These are phyloP conservation scores for Fusarium newnesense DNA, from an alignment of 2,329 filamentous ascomycete species.

Conservation along the genomic window DNA sequence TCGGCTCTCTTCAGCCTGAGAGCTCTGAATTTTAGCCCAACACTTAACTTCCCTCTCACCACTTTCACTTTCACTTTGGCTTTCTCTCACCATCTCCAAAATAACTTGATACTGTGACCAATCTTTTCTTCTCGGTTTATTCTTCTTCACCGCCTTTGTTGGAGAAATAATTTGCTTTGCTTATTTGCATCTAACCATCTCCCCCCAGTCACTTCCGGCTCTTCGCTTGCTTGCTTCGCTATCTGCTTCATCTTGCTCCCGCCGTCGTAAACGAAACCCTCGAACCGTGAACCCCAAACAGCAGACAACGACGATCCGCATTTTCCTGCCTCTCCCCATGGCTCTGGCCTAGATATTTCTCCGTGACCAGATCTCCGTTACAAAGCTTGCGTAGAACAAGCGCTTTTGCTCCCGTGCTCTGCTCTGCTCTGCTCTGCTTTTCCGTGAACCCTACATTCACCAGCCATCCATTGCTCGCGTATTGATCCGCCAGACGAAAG, in stretches of 20 bases:
- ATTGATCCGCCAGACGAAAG: slow-evolving; percentile 8
- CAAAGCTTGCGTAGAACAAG: slow-evolving; percentile 36
- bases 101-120: slow-evolving; percentile 25
- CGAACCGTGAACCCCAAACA: slow-evolving; percentile 17
- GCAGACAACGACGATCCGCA: slow-evolving; percentile 11
- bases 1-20: slow-evolving; percentile 35
- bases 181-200: slow-evolving; percentile 1
- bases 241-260: slow-evolving; percentile 15
- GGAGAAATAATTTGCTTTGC: slow-evolving; percentile 8
- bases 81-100: slow-evolving; percentile 2
- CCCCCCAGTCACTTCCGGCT: neutral
- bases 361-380: slow-evolving; percentile 22
- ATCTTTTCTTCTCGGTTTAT: slow-evolving; percentile 7
- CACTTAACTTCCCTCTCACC: slow-evolving; percentile 28
- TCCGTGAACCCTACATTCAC: slow-evolving; percentile 18
- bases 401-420: slow-evolving; percentile 24
- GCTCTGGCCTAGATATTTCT: slow-evolving; percentile 24
- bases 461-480: slow-evolving; percentile 19
- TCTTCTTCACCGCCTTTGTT: slow-evolving; percentile 16
- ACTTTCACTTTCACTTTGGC: slow-evolving; percentile 17
- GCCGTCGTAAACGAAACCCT: slow-evolving; percentile 28
- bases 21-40: slow-evolving; percentile 41
- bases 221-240: slow-evolving; percentile 14
- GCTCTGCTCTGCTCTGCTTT: slow-evolving; percentile 8
- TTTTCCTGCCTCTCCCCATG: slow-evolving; percentile 27